Base-by-base conservation (phyloP, 176 grass and related monocot genomes). In the Musa beccarii region DNA sequence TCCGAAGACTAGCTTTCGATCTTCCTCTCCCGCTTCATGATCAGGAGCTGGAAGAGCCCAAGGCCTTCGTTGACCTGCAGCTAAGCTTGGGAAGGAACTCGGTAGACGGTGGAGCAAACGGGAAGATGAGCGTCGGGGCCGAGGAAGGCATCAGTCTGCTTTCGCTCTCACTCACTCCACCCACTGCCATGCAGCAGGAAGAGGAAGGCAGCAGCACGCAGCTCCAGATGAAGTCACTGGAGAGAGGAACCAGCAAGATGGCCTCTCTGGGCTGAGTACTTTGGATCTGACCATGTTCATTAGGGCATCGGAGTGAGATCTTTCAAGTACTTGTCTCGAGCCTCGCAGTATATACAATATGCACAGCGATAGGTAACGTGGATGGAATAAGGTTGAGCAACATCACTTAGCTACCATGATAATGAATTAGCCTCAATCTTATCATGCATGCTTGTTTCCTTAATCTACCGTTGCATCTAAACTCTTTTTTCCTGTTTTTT, bases 291-390 rank as follows among this genome's bases (percentile, higher is more conserved):
- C 69, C 69, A 72, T 72, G 69, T 72, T 23, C 51, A 22, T 53
- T 14, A 53, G 19, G 69, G 51, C 69, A 72, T 72, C 14, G 69
- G 69, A 72, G 69, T 72, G 69, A 72, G 69, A 72, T 72, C 69
- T 72, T 72, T 72, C 69, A 72, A 72, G 69, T 72, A 72, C 69
- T 72, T 24, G n/a, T 72, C 69, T 72, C 69, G 24, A 52, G 69
- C 21, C 50, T 72, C 23, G 15, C 2, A 49, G 3, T 43, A 34
- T 26, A 16, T 34, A 17, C 6, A 68, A 57, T 57, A 3, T 3
- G 54, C 17, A 17, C 17, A 57, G 12, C 54, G 28, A 29, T 29
- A 29, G 28, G 2, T 29, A 29, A 29, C 28, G 28, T 56, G 16
- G 54, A 56, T 56, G 54, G 54, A 56, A 56, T 56, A 57, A 57